Evolutionary conservation across 768 basidiomycete genomes (phyloP).

Genomic region (Boletus tylopilopsis): DNA sequence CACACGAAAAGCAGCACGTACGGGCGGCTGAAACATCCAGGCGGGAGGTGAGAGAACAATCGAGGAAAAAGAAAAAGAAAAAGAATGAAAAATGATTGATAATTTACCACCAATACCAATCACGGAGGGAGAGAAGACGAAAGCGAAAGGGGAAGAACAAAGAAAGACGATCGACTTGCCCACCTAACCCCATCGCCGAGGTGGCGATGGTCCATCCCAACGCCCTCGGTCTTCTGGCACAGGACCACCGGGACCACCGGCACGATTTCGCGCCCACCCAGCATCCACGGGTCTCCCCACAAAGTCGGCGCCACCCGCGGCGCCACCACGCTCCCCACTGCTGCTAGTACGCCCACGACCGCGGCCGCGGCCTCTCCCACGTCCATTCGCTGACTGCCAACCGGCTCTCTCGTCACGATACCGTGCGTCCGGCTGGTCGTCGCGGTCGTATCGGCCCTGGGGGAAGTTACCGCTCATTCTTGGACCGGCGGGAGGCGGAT

Average conservation of each 20-base stretch:
- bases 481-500: constrained; percentile 26
- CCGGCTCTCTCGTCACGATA: constrained; percentile 31
- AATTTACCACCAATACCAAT: constrained; percentile 21
- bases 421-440: constrained; percentile 23
- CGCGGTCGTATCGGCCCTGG: constrained; percentile 28
- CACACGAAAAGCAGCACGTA: constrained; percentile 3
- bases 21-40: constrained; percentile 8
- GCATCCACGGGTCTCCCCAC: constrained; percentile 44
- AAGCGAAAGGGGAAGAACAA: too few relatives aligned
- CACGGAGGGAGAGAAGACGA: background rate
- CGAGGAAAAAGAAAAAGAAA: constrained; percentile 1
- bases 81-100: constrained; percentile 25
- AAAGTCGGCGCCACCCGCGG: constrained; percentile 20
- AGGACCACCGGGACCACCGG: constrained; percentile 25
- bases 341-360: constrained; percentile 22
- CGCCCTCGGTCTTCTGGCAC: constrained; percentile 21
- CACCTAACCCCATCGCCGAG: constrained; percentile 25
- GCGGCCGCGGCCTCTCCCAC: constrained; percentile 32
- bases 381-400: constrained; percentile 28
- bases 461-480: constrained; percentile 26
- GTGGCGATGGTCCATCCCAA: constrained; percentile 27
- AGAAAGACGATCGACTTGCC: background rate
- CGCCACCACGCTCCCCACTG: background rate
- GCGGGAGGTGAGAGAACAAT: background rate
- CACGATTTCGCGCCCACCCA: constrained; percentile 29